Evolutionary conservation across 1,139 yeast genomes (phyloP).

Genomic region (Magnusiomyces ingens): DNA sequence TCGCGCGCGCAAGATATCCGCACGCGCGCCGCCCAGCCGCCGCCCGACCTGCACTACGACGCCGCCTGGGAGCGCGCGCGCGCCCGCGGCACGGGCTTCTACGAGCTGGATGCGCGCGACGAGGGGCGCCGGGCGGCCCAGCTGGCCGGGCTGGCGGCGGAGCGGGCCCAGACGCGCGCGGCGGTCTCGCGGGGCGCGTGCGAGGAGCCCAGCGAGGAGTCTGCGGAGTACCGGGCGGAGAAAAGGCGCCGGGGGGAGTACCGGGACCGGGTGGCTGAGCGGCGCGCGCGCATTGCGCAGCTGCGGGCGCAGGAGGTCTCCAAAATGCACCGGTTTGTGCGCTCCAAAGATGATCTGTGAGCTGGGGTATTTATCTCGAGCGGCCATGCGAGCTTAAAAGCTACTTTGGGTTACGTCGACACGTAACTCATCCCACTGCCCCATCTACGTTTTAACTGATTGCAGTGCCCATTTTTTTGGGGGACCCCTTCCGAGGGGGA

Average conservation of each 20-base stretch:
- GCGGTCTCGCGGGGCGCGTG: not conserved
- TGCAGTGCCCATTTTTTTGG: too few relatives aligned
- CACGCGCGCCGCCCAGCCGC: slow-evolving; percentile 1
- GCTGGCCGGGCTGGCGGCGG: slow-evolving; percentile 6
- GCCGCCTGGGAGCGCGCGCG: slow-evolving; percentile 13
- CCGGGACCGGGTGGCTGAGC: not conserved
- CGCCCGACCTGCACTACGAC: slow-evolving; percentile 9
- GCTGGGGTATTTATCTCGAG: too few relatives aligned
- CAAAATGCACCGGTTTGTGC: not conserved
- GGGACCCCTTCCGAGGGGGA: too few relatives aligned
- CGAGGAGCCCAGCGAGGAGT: not conserved
- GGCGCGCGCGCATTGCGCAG: not conserved
- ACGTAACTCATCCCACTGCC: too few relatives aligned
- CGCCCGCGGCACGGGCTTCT: slow-evolving; percentile 14
- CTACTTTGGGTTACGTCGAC: too few relatives aligned
- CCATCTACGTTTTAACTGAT: too few relatives aligned
- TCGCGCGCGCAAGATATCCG: slow-evolving; percentile 8
- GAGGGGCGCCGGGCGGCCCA: slow-evolving; percentile 7
- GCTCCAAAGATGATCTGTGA: not conserved
- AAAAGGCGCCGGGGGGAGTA: not conserved
- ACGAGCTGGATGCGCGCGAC: slow-evolving; percentile 9
- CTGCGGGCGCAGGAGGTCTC: not conserved
- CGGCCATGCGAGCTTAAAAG: too few relatives aligned
- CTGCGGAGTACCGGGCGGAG: not conserved
- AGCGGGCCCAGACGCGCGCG: slow-evolving; percentile 6